phyloP scores from a whole-genome alignment of 306 rosid species.

The Trifolium pratense region DNA sequence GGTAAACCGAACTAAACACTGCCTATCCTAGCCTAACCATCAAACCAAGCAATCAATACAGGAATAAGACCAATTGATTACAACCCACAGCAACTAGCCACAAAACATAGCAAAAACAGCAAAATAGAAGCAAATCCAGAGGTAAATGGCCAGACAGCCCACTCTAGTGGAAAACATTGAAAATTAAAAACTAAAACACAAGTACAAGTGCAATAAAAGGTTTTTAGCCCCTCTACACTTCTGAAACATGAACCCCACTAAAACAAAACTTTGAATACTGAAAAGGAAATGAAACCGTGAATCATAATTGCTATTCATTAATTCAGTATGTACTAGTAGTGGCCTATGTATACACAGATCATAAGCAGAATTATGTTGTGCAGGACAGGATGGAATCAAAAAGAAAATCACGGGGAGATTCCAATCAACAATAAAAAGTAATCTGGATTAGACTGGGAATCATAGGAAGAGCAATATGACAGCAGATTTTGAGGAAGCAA shows the following conservation, averaged over 20 bases:
- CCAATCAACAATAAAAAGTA: slow-evolving; percentile 1
- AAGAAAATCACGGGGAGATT: neutral
- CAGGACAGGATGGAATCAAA: slow-evolving; percentile 13
- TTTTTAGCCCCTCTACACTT: slow-evolving; percentile 10
- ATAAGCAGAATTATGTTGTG: slow-evolving; percentile 19
- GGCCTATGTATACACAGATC: slow-evolving; percentile 1
- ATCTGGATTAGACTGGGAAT: neutral
- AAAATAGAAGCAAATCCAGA: slow-evolving; percentile 2
- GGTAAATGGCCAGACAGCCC: neutral
- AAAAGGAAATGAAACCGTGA: slow-evolving; percentile 6
- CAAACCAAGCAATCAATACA: neutral
- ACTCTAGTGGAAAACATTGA: neutral
- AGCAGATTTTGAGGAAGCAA: slow-evolving; percentile 10
- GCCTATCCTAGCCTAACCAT: slow-evolving; percentile 4
- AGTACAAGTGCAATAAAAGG: slow-evolving; percentile 7
- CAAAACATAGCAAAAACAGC: neutral
- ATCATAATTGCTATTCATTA: slow-evolving; percentile 17
- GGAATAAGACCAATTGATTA: neutral
- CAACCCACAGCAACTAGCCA: neutral
- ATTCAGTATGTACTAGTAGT: neutral
- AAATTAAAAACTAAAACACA: neutral
- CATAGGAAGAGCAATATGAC: neutral
- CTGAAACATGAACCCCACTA: slow-evolving; percentile 12
- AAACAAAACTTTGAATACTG: slow-evolving; percentile 6
- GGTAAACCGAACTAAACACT: neutral